phyloP scores from a whole-genome alignment of 2,329 filamentous ascomycete species.

The Fusarium sacchari region DNA sequence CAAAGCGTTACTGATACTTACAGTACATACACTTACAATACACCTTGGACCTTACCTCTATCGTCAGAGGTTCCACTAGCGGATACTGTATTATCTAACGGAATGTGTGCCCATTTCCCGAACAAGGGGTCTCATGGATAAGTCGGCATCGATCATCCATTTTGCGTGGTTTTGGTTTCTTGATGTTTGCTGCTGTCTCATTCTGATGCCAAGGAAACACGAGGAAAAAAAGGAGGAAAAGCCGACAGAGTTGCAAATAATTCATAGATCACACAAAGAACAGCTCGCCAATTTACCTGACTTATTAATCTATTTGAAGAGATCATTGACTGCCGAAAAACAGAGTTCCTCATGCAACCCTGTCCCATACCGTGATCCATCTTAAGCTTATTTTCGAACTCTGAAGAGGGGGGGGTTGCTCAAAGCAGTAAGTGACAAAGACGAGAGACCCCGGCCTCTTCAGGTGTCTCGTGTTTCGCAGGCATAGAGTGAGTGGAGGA shows the following conservation, averaged over 20 bases:
- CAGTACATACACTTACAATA: too few relatives aligned
- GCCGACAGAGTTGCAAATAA: background rate
- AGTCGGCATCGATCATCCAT: slow-evolving; percentile 40
- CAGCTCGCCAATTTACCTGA: background rate
- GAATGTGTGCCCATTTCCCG: slow-evolving; percentile 43
- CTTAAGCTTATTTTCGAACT: slow-evolving; percentile 45
- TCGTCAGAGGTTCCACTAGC: slow-evolving; percentile 30
- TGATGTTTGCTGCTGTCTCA: background rate
- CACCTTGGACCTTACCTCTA: background rate
- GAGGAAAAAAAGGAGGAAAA: background rate
- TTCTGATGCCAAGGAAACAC: background rate
- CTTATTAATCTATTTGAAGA: background rate
- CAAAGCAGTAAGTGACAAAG: slow-evolving; percentile 4
- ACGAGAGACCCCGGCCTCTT: background rate
- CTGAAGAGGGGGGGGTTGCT: slow-evolving; percentile 12
- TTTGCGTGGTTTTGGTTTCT: slow-evolving; percentile 16
- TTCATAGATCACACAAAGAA: background rate
- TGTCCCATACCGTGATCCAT: slow-evolving; percentile 33
- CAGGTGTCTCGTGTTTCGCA: slow-evolving; percentile 1
- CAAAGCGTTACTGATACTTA: slow-evolving; percentile 14
- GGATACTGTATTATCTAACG: slow-evolving; percentile 44
- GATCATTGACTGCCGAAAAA: background rate
- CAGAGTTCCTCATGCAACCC: slow-evolving; percentile 22
- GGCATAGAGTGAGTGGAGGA: background rate
- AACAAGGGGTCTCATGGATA: slow-evolving; percentile 39